These are phyloP conservation scores for Boletus sp. DNA, from an alignment of 768 basidiomycete genomes.

Conservation along the genomic window DNA sequence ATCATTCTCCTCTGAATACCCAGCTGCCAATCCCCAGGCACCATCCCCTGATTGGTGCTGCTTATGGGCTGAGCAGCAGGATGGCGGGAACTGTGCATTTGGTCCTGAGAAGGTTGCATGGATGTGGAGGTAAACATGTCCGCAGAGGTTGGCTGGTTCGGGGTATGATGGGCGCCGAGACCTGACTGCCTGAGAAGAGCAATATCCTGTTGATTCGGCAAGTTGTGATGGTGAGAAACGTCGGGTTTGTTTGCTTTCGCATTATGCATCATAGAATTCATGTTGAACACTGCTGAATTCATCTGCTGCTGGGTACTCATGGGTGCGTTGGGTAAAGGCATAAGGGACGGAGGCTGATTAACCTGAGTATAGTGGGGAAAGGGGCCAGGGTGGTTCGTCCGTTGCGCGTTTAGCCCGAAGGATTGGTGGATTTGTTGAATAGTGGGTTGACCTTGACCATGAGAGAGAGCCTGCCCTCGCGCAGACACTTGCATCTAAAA, in stretches of 20 bases:
- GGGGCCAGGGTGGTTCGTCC: conserved; percentile 35
- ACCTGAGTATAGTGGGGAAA: conserved; percentile 37
- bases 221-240: conserved; percentile 39
- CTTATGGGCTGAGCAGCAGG: conserved; percentile 21
- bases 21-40: conserved; percentile 16
- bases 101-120: conserved; percentile 39
- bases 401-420: conserved; percentile 35
- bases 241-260: conserved; percentile 28
- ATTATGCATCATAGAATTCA: conserved; percentile 38
- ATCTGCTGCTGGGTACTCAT: conserved; percentile 37
- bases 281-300: conserved; percentile 23
- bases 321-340: conserved; percentile 39
- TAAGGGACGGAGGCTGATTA: conserved; percentile 27
- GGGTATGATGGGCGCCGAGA: conserved; percentile 32
- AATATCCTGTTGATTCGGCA: conserved; percentile 43
- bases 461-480: conserved; percentile 41
- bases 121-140: conserved; percentile 52
- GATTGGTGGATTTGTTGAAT: conserved; percentile 45
- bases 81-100: conserved; percentile 49
- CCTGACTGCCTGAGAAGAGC: conserved; percentile 33
- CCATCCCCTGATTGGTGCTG: conserved; percentile 20
- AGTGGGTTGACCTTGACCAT: conserved; percentile 36
- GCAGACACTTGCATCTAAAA: conserved; percentile 46
- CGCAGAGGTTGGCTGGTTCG: conserved; percentile 37
- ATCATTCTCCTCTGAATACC: conserved; percentile 24